phyloP scores from a whole-genome alignment of 331 rosid species.

The Acacia concinna region DNA sequence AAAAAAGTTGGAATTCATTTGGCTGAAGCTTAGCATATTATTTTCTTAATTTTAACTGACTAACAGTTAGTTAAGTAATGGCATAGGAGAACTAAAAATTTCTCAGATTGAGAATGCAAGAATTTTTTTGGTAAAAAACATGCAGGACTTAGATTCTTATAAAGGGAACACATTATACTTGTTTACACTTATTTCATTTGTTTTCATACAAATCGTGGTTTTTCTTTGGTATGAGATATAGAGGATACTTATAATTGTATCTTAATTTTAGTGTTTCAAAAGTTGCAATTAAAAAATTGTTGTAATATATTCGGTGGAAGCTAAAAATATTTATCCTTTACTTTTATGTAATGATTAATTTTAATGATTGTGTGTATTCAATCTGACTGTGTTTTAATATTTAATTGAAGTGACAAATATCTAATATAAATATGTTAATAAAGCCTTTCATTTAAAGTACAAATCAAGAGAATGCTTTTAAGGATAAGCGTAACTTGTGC shows the following conservation, averaged over 20 bases:
- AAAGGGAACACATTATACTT: neutral
- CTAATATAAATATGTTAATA: neutral
- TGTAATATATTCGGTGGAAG: neutral
- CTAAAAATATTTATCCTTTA: neutral
- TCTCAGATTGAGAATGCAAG: neutral
- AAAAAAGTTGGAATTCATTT: neutral
- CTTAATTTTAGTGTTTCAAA: neutral
- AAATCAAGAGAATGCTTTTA: neutral
- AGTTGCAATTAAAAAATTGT: neutral
- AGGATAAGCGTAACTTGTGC: neutral
- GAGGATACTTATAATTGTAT: neutral
- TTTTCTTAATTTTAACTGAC: neutral
- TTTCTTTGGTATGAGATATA: neutral
- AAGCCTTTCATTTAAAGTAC: slow-evolving; percentile 4
- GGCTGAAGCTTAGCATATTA: neutral
- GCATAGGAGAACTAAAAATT: neutral
- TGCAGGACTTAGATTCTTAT: neutral
- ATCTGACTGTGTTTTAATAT: neutral
- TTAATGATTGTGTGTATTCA: neutral
- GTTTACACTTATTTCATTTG: neutral
- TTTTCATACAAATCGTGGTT: neutral
- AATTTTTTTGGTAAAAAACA: too few species aligned
- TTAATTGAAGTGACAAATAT: neutral
- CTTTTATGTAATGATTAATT: neutral
- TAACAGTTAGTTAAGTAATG: neutral